Percentiles rank a stretch among this genome's conserved stretches.
These are phyloP conservation scores for Neonothopanus nambi DNA, from an alignment of 1,284 basidiomycete genomes.

Conservation along the genomic window DNA sequence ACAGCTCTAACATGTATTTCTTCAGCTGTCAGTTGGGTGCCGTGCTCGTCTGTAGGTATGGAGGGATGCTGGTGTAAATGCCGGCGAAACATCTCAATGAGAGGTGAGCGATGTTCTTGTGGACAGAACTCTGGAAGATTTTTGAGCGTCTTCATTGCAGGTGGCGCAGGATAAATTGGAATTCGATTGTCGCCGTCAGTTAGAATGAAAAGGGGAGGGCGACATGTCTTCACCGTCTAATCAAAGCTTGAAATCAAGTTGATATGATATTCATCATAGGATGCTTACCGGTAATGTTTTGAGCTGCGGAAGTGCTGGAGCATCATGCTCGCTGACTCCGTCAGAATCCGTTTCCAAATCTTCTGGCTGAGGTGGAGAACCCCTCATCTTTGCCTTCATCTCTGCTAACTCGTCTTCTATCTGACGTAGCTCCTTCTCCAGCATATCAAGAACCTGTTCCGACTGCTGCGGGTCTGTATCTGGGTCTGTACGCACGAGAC, in stretches of 20 bases:
- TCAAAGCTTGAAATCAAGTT: not conserved
- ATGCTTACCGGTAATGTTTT: too few species aligned
- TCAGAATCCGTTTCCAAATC: too few species aligned
- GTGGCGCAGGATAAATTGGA: not conserved
- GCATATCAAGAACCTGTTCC: too few species aligned
- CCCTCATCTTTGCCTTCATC: too few species aligned
- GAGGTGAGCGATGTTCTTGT: not conserved
- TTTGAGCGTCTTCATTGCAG: not conserved
- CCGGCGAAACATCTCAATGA: conserved; percentile 1
- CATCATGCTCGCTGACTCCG: too few species aligned
- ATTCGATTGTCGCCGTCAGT: not conserved
- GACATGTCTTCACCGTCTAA: not conserved
- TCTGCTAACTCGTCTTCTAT: too few species aligned
- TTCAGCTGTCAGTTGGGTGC: not conserved
- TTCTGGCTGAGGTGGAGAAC: too few species aligned
- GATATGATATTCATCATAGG: not conserved
- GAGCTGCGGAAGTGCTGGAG: too few species aligned
- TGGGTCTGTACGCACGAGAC: too few species aligned
- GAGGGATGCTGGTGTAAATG: conserved; percentile 8
- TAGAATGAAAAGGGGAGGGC: not conserved
- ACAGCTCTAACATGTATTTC: conserved; percentile 18
- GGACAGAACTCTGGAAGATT: conserved; percentile 5
- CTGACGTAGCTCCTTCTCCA: too few species aligned
- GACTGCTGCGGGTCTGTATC: too few species aligned
- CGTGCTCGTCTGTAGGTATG: not conserved